Evolutionary conservation across 2,329 filamentous ascomycete genomes (phyloP), one percentile per base, ranked within the genome.

Genomic region (Pseudogymnoascus sp.): DNA sequence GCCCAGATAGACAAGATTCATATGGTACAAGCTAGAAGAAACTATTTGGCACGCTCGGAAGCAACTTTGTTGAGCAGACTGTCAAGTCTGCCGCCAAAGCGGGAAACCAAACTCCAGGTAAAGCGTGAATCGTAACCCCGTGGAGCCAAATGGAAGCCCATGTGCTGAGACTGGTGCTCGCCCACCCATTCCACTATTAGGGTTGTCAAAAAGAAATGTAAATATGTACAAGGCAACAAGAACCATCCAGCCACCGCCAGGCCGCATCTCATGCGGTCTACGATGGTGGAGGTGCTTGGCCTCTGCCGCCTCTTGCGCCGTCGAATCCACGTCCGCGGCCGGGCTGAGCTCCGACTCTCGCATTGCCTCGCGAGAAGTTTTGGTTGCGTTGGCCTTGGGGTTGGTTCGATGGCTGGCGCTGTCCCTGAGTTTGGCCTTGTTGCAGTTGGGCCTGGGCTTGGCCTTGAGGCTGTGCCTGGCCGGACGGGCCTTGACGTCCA

Each of bases 191-290:
- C 62, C 64, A 64, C 59, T 60, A 64, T 62, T 61, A 62, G 61
- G 61, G 33, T 37, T 58, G 59, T 36, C 28, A 14, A 37, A 37
- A 64, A 62, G 63, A 62, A 64, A 69, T 68, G 61, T 61, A 66
- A 69, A 67, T 72, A 72, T 72, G 61, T 72, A 72, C 71, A 72
- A 68, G 67, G 63, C 63, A 61, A 63, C 68, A 65, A 62, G 38
- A 59, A 61, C 33, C 41, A 43, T 18, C 47, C 59, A 57, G 37
- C 62, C 66, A 61, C n/a, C 60, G 47, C 58, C 18, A 63, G 60
- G 62, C 60, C 8, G 60, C 28, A 36, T 50, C 57, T 18, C 5
- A 58, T 22, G 18, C 50, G 59, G 58, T 63, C 62, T 73, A 72
- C 66, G 69, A 68, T 64, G 69, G 58, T 47, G 66, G 66, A 30